Evolutionary conservation across 2,329 filamentous ascomycete genomes (phyloP).

Genomic region (Ophiostoma ulmi): DNA sequence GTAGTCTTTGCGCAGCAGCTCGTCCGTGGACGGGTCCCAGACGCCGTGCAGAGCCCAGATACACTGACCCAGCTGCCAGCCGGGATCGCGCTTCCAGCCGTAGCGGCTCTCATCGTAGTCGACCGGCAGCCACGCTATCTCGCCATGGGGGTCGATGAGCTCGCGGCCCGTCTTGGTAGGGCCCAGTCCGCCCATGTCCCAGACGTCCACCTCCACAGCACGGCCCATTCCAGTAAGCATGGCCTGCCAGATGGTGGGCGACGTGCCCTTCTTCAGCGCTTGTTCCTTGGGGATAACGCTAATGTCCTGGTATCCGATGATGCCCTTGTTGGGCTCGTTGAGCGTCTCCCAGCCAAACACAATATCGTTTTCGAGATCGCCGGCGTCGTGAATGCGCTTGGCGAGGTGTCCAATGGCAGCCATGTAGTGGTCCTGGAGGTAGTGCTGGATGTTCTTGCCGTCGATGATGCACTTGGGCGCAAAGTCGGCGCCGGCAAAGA

Average conservation of each 20-base stretch:
- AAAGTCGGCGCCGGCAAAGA: constrained; percentile 86
- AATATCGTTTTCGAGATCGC: constrained; percentile 77
- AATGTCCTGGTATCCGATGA: constrained; percentile 78
- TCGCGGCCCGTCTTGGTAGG: constrained; percentile 82
- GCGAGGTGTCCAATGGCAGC: constrained; percentile 76
- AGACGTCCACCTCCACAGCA: constrained; percentile 83
- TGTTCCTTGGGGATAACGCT: constrained; percentile 78
- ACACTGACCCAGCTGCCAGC: constrained; percentile 90
- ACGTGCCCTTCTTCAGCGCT: constrained; percentile 85
- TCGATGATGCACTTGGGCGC: constrained; percentile 94
- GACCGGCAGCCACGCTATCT: constrained; percentile 75
- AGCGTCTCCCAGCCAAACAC: constrained; percentile 95
- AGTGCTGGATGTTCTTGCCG: constrained; percentile 90
- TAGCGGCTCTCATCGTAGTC: constrained; percentile 83
- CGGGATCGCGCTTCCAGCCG: constrained; percentile 80
- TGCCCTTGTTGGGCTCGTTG: constrained; percentile 88
- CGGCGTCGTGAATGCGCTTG: constrained; percentile 78
- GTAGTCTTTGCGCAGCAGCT: constrained; percentile 76
- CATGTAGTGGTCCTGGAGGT: constrained; percentile 81
- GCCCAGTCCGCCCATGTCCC: constrained; percentile 89
- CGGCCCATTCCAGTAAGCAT: constrained; percentile 87
- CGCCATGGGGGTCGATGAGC: constrained; percentile 82
- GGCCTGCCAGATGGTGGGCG: constrained; percentile 89
- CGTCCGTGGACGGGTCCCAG: constrained; percentile 79
- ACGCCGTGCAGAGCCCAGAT: constrained; percentile 96